Percentiles rank a stretch among this genome's conserved stretches.
phyloP scores from a whole-genome alignment of 225 moss, liverwort and hornwort species.

The Straminergon stramineum region DNA sequence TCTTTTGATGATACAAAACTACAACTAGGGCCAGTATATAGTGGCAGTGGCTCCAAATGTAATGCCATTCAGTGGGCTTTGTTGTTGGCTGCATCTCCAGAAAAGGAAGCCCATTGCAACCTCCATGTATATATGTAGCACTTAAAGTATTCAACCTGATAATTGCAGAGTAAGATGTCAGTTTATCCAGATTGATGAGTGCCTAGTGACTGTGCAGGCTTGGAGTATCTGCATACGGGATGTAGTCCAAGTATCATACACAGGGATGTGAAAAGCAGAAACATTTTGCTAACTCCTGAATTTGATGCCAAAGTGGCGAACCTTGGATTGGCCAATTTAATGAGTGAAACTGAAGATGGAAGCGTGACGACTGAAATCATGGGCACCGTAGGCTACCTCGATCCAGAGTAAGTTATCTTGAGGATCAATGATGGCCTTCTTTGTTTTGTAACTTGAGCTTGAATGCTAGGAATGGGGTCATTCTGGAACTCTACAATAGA shows the following conservation, averaged over 20 bases:
- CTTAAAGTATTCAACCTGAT: neutral
- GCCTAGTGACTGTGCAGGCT: neutral
- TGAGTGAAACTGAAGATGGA: no score
- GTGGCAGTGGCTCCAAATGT: no score
- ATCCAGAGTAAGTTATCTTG: neutral
- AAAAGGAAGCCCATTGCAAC: no score
- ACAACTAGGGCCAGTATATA: no score
- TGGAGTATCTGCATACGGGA: neutral
- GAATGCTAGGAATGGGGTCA: no score
- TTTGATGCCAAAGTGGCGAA: neutral
- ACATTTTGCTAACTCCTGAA: neutral
- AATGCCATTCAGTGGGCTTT: no score
- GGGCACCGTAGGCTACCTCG: fast-evolving
- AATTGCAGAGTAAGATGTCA: neutral
- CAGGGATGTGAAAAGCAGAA: neutral
- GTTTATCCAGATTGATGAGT: neutral
- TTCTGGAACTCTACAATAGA: neutral
- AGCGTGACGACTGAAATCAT: fast-evolving
- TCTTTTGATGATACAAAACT: no score
- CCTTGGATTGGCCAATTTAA: neutral
- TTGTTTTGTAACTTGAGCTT: neutral
- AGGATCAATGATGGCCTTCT: neutral
- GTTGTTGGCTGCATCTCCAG: no score
- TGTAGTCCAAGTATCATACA: neutral
- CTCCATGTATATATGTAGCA: neutral